These are phyloP conservation scores for Ustilago bromivora DNA, from an alignment of 1,284 basidiomycete species.

Conservation along the genomic window DNA sequence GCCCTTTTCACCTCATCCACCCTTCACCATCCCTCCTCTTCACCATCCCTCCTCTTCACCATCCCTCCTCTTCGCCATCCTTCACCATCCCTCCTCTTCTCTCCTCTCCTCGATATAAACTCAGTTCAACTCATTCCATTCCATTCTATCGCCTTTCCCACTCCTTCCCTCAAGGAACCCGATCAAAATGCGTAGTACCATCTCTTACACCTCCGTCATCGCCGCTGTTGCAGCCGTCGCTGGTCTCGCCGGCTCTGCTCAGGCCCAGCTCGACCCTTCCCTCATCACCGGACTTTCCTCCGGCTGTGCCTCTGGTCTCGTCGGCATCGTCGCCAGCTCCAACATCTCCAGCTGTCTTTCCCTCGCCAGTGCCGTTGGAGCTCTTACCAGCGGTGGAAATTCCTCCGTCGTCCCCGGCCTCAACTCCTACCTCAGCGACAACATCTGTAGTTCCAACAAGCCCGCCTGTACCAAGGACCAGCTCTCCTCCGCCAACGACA, in stretches of 20 bases:
- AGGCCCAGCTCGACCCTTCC: conserved; percentile 44
- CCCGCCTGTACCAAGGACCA: conserved; percentile 20
- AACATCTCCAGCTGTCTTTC: conserved; percentile 42
- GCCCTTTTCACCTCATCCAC: not conserved
- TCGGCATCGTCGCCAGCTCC: conserved; percentile 40
- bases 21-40: not conserved
- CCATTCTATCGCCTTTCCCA: not conserved
- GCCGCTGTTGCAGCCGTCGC: conserved; percentile 23
- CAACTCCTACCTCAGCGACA: conserved; percentile 24
- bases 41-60: not conserved
- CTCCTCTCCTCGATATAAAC: not conserved
- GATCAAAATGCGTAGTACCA: conserved; percentile 27
- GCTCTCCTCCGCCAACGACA: conserved; percentile 34
- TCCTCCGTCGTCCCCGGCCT: conserved; percentile 35
- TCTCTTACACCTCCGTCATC: conserved; percentile 17
- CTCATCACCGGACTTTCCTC: conserved; percentile 49
- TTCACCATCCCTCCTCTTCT: not conserved
- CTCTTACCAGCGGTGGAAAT: conserved; percentile 35
- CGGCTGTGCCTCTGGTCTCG: conserved; percentile 26
- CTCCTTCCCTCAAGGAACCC: not conserved
- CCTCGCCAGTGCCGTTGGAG: conserved; percentile 39
- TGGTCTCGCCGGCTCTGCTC: conserved; percentile 16
- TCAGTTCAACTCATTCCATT: not conserved
- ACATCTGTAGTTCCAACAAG: conserved; percentile 35
- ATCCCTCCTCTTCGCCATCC: not conserved